These are phyloP conservation scores for Venturia pyrina DNA, from an alignment of 2,329 filamentous ascomycete species.

Conservation along the genomic window DNA sequence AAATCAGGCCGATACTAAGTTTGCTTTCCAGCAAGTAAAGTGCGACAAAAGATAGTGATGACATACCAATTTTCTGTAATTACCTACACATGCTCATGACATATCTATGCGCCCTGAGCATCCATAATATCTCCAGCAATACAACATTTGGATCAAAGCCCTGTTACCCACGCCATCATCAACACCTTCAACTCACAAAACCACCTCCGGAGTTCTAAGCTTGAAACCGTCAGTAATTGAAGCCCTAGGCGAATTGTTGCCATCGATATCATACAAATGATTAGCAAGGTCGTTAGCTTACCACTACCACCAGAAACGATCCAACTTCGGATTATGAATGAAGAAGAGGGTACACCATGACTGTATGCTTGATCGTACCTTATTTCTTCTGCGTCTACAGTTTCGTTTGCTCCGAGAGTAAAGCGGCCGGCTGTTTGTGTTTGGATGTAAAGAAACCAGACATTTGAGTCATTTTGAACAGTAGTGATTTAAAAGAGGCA, in stretches of 20 bases:
- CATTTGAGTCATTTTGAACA: neutral
- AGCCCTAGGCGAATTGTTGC: neutral
- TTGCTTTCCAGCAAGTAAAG: too few relatives aligned
- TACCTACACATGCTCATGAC: neutral
- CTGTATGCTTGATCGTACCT: neutral
- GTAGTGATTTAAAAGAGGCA: neutral
- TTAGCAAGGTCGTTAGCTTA: neutral
- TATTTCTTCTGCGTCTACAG: neutral
- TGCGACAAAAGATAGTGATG: too few relatives aligned
- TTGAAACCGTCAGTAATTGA: neutral
- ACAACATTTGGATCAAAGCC: too few relatives aligned
- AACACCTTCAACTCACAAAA: too few relatives aligned
- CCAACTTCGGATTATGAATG: conserved; percentile 14
- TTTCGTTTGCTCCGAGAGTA: neutral
- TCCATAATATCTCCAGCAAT: neutral
- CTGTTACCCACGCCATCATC: too few relatives aligned
- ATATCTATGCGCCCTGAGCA: neutral
- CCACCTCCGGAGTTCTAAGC: neutral
- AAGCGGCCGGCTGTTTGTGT: neutral
- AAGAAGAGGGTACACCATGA: conserved; percentile 13
- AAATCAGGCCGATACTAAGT: too few relatives aligned
- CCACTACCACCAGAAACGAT: conserved; percentile 15
- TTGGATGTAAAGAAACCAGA: neutral
- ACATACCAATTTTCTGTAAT: neutral
- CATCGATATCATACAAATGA: neutral